phyloP scores from a whole-genome alignment of 164 flowering plant species.

The Macadamia integrifolia region DNA sequence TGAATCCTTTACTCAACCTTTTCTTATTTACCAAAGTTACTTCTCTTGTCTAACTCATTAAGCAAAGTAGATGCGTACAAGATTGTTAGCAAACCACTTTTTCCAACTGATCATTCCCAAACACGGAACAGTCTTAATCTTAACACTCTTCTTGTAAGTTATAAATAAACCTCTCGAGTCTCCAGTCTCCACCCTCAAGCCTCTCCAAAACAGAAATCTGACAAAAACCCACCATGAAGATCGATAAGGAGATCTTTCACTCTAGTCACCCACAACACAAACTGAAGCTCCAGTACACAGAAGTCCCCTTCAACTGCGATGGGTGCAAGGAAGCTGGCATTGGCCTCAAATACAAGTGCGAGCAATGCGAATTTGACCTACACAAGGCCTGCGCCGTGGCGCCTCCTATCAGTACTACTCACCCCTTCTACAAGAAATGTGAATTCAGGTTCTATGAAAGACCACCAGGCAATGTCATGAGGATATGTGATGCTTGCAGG shows the following conservation, averaged over 20 bases:
- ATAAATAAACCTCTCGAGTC: too few relatives aligned
- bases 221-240: constrained; percentile 28
- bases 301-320: constrained; percentile 54
- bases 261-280: constrained; percentile 47
- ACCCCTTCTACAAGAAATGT: constrained; percentile 52
- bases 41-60: constrained; percentile 24
- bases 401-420: constrained; percentile 19
- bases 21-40: too few relatives aligned
- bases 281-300: constrained; percentile 50
- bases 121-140: too few relatives aligned
- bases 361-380: constrained; percentile 42
- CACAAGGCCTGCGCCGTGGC: constrained; percentile 51
- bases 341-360: constrained; percentile 48
- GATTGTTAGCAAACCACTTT: constrained; percentile 15
- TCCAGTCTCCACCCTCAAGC: too few relatives aligned
- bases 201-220: background rate
- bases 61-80: constrained; percentile 30
- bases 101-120: constrained; percentile 2
- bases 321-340: constrained; percentile 71
- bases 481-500: constrained; percentile 50
- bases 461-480: constrained; percentile 34
- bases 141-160: too few relatives aligned
- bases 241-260: constrained; percentile 45
- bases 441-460: constrained; percentile 31
- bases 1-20: constrained; percentile 11